phyloP scores from a whole-genome alignment of 2,329 filamentous ascomycete genomes.

The Tolypocladium pustulatum region DNA sequence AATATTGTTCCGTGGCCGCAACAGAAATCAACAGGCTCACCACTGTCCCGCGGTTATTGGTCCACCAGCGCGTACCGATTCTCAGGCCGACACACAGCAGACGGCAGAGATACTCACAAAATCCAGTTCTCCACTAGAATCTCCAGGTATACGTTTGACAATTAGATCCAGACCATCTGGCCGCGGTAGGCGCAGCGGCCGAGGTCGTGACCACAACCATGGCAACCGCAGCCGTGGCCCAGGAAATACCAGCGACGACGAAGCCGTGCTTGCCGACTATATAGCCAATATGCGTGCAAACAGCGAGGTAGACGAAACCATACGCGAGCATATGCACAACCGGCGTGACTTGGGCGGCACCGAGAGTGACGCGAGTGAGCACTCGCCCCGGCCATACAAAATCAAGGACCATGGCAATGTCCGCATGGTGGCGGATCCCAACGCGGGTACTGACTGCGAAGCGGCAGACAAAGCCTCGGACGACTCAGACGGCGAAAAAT shows the following conservation, averaged over 20 bases:
- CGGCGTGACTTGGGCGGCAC: constrained; percentile 16
- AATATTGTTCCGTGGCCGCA: constrained; percentile 54
- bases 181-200: not conserved
- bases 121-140: too few species aligned
- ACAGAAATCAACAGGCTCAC: constrained; percentile 12
- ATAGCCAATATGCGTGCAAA: constrained; percentile 53
- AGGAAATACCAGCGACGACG: constrained; percentile 28
- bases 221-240: not conserved
- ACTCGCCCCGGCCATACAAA: not conserved
- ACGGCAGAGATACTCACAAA: not conserved
- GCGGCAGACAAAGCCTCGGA: not conserved
- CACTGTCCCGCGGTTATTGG: not conserved
- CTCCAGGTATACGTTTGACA: not conserved
- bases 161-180: not conserved
- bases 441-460: not conserved
- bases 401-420: not conserved
- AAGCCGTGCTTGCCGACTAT: constrained; percentile 56
- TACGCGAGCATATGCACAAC: constrained; percentile 49
- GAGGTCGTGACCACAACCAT: not conserved
- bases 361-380: constrained; percentile 8
- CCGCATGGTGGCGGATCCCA: not conserved
- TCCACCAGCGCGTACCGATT: not conserved
- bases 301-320: constrained; percentile 46
- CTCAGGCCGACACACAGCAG: not conserved
- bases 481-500: not conserved